phyloP scores from a whole-genome alignment of 139 green algal species.

The Diplosphaera chodatii region DNA sequence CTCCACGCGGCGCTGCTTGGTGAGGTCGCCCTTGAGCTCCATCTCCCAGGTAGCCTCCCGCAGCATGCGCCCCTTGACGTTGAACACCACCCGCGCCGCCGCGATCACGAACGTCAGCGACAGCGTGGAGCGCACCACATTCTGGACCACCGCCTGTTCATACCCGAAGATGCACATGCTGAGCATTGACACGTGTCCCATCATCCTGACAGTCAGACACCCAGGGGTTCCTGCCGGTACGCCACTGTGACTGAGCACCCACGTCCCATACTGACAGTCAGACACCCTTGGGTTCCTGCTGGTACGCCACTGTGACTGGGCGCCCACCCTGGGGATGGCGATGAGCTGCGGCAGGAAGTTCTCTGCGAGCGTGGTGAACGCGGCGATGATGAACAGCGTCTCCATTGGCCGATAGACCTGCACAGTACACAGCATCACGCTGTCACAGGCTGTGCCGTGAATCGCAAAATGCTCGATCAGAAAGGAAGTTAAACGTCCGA shows the following conservation, averaged over 20 bases:
- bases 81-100: slow-evolving; percentile 72
- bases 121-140: slow-evolving; percentile 72
- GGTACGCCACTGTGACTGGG: background rate
- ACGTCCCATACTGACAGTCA: too few species aligned
- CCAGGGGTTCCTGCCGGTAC: too few species aligned
- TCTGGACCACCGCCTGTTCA: slow-evolving; percentile 32
- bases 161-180: too few species aligned
- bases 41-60: slow-evolving; percentile 44
- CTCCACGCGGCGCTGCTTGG: slow-evolving; percentile 61
- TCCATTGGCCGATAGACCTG: slow-evolving; percentile 87
- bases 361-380: slow-evolving; percentile 78
- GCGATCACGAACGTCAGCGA: slow-evolving; percentile 79
- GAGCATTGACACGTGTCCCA: too few species aligned
- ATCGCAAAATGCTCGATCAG: too few species aligned
- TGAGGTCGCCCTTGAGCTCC: slow-evolving; percentile 77
- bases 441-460: too few species aligned
- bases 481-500: too few species aligned
- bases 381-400: slow-evolving; percentile 80
- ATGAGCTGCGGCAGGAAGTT: slow-evolving; percentile 81
- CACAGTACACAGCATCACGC: background rate
- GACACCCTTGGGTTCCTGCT: too few species aligned
- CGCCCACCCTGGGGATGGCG: slow-evolving; percentile 56
- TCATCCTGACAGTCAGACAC: too few species aligned
- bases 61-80: slow-evolving; percentile 73
- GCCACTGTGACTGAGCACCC: too few species aligned